Evolutionary conservation across 2,329 filamentous ascomycete genomes (phyloP).

Genomic region (Ascochyta lentis): DNA sequence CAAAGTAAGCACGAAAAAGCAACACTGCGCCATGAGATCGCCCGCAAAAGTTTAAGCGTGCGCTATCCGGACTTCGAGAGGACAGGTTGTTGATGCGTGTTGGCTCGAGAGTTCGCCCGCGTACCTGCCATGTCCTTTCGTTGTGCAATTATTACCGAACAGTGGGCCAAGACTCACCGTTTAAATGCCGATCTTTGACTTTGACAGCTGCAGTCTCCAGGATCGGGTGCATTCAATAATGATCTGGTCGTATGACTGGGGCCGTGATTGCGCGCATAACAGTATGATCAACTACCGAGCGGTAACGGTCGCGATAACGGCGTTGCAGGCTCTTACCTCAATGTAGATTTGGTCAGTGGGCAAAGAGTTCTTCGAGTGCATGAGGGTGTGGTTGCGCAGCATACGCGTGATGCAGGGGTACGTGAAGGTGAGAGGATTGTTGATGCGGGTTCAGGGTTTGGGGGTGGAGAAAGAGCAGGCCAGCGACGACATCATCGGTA

Average conservation of each 20-base stretch:
- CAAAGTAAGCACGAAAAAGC: neutral
- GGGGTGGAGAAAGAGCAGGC: neutral
- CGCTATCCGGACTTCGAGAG: conserved; percentile 1
- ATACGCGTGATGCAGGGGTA: conserved; percentile 11
- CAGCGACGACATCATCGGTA: neutral
- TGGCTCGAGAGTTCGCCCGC: neutral
- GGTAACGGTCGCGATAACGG: conserved; percentile 15
- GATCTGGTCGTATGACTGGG: neutral
- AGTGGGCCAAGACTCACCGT: conserved; percentile 1
- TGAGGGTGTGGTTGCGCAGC: conserved; percentile 9
- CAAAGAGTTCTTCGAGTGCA: neutral
- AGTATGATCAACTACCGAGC: conserved; percentile 4
- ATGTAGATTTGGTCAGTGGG: neutral
- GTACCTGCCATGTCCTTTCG: neutral
- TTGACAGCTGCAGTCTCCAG: conserved; percentile 4
- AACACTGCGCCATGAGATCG: neutral
- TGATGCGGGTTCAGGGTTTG: neutral
- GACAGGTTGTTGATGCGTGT: neutral
- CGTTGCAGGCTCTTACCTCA: conserved; percentile 6
- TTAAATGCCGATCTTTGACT: neutral
- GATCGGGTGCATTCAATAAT: neutral
- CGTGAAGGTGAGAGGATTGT: neutral
- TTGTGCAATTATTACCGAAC: neutral
- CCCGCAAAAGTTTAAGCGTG: neutral
- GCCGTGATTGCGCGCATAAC: conserved; percentile 7